Evolutionary conservation across 1,284 basidiomycete genomes (phyloP).

Genomic region (Anthracocystis walkeri): DNA sequence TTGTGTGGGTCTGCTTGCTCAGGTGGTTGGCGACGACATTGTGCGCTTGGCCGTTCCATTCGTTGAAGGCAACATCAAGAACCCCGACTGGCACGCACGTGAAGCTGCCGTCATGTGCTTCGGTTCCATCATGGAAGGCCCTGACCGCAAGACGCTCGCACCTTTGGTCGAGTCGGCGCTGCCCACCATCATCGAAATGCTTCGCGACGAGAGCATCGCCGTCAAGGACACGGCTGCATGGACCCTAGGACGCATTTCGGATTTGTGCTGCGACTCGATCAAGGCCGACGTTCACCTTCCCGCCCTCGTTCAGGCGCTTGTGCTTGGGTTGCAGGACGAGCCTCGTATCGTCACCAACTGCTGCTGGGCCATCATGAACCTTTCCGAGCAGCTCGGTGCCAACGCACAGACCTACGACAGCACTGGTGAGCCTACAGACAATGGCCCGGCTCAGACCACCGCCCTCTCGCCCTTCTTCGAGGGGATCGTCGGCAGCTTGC

Average conservation of each 20-base stretch:
- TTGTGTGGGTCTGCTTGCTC: constrained; percentile 87
- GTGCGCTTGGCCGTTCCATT: constrained; percentile 95
- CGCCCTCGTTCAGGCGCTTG: constrained; percentile 84
- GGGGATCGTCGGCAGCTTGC: constrained; percentile 71
- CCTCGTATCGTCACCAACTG: constrained; percentile 91
- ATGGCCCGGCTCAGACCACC: constrained; percentile 69
- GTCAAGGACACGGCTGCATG: constrained; percentile 98
- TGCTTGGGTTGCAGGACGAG: constrained; percentile 83
- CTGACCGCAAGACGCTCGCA: constrained; percentile 84
- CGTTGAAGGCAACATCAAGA: constrained; percentile 95
- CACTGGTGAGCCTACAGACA: constrained; percentile 74
- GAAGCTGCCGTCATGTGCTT: constrained; percentile 99
- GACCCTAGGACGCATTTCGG: constrained; percentile 96
- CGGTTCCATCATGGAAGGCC: constrained; percentile 95
- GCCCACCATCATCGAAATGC: constrained; percentile 94
- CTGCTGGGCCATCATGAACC: constrained; percentile 96
- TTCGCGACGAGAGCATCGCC: constrained; percentile 84
- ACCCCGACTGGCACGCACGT: constrained; percentile 88
- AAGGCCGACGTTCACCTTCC: constrained; percentile 90
- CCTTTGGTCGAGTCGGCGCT: constrained; percentile 95
- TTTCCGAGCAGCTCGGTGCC: constrained; percentile 71
- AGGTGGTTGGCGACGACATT: constrained; percentile 89
- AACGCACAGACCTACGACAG: constrained; percentile 51
- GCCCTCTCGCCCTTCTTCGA: constrained; percentile 91
- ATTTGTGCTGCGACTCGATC: constrained; percentile 86